Base-by-base conservation (phyloP, 139 green algal genomes). In the Pseudopediastrum boryanum region DNA sequence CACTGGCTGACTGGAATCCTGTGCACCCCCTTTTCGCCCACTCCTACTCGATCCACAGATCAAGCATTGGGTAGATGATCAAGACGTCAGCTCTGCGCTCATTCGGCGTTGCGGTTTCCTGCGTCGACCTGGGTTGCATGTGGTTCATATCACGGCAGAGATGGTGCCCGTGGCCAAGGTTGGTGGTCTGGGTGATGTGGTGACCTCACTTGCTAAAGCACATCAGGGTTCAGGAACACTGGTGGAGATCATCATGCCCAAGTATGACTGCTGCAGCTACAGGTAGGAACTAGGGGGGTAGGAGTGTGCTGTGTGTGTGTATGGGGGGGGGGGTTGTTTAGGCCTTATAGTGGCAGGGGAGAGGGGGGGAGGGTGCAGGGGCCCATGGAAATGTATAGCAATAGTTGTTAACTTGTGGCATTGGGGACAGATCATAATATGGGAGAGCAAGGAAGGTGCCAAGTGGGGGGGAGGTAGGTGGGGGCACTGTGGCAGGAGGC, bases 141-240 rank as follows among this genome's bases (percentile, higher is more conserved):
- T 99, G 13, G 85, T 94, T 23, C 96, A 99, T 88, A 83, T 99
- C 4, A 90, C 96, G 3, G 88, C 94, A 1, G 96, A 99, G 84
- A 98, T 98, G 96, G 94, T 96, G 39, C 96, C 96, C n/a, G 94
- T 99, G 54, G 94, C 94, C 7, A 99, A 99, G 93, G 91, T 96
- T 56, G 95, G 95, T 19, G 95, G 95, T 6, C 85, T 98, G 70
- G 95, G 90, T 2, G 95, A 98, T 76, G 95, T 98, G 31, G 93
- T 97, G 31, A 95, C 95, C 9, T 84, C 84, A 25, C 83, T 98
- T 54, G 90, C 83, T 2, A 89, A 94, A 33, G 95, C 95, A 2
- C 95, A 98, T 65, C 65, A 92, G 76, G 93, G 76, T 7, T 67
- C 42, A 2, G 84, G 96, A 16, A 90, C 97, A 66, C 64, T 88